These are phyloP conservation scores for Geotrichum ghanense DNA, from an alignment of 805 yeast genomes.

Conservation along the genomic window DNA sequence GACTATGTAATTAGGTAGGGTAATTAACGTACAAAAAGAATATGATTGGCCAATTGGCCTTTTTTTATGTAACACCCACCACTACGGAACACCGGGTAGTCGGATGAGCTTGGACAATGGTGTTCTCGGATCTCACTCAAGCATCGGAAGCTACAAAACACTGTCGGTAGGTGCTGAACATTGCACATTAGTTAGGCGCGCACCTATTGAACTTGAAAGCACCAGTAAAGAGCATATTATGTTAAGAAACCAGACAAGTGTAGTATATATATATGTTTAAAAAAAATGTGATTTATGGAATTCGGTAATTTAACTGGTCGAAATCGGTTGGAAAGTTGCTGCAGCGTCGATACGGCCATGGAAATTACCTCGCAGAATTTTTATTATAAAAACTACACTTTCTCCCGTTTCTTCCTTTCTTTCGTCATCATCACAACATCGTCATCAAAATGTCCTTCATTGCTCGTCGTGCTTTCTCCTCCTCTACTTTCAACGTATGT, in stretches of 20 bases:
- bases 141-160: too few relatives aligned
- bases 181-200: too few relatives aligned
- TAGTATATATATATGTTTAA: too few relatives aligned
- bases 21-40: neutral
- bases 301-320: neutral
- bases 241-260: too few relatives aligned
- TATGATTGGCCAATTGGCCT: neutral
- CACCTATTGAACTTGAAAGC: too few relatives aligned
- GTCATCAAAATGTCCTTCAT: constrained; percentile 1
- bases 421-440: neutral
- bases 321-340: neutral
- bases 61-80: too few relatives aligned
- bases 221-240: too few relatives aligned
- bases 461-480: constrained; percentile 3
- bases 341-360: neutral
- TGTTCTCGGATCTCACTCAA: too few relatives aligned
- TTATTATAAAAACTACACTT: neutral
- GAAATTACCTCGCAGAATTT: constrained; percentile 1
- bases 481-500: constrained; percentile 3
- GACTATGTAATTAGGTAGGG: neutral
- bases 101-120: too few relatives aligned
- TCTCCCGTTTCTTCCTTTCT: neutral
- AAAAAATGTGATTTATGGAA: neutral
- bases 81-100: too few relatives aligned
- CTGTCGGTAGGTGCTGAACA: too few relatives aligned